Percentiles rank a stretch among this genome's conserved stretches.
These are phyloP conservation scores for Sherardia arvensis DNA, from an alignment of 257 asterid species.

Conservation along the genomic window DNA sequence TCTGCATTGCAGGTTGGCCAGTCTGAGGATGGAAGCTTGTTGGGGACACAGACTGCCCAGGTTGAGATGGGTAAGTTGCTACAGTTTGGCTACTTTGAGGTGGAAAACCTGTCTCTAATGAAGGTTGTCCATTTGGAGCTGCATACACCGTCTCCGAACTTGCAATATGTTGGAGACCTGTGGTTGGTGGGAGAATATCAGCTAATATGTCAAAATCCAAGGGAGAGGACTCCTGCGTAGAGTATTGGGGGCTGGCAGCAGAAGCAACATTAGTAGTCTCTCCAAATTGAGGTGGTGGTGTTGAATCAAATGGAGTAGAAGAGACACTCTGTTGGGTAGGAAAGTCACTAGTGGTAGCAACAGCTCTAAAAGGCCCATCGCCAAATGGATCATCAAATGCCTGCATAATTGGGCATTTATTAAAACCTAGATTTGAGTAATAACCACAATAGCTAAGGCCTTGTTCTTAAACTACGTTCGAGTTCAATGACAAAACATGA, in stretches of 20 bases:
- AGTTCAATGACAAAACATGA: background rate
- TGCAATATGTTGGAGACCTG: conserved; percentile 36
- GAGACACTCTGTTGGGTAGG: conserved; percentile 30
- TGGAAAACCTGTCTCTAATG: conserved; percentile 25
- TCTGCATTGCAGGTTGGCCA: conserved; percentile 27
- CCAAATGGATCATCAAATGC: conserved; percentile 92
- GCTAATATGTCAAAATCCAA: conserved; percentile 76
- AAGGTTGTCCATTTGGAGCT: conserved; percentile 30
- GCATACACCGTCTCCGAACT: conserved; percentile 31
- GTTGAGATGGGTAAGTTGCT: conserved; percentile 20
- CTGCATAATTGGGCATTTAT: conserved; percentile 34
- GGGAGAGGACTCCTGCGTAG: conserved; percentile 41
- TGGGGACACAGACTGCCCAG: conserved; percentile 22
- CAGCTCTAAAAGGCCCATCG: conserved; percentile 84
- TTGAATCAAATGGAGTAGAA: conserved; percentile 29
- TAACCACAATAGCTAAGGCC: too few relatives aligned
- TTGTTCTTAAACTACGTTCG: too few relatives aligned
- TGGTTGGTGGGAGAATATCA: conserved; percentile 70
- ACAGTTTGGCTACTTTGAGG: conserved; percentile 23
- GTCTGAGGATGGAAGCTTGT: conserved; percentile 43
- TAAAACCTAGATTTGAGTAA: background rate
- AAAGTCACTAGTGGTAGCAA: conserved; percentile 32
- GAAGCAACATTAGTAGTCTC: conserved; percentile 24
- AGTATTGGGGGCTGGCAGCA: conserved; percentile 29
- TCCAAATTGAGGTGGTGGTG: conserved; percentile 35